Base-by-base conservation (phyloP, 1,139 yeast species). In the Magnusiomyces sp. region DNA sequence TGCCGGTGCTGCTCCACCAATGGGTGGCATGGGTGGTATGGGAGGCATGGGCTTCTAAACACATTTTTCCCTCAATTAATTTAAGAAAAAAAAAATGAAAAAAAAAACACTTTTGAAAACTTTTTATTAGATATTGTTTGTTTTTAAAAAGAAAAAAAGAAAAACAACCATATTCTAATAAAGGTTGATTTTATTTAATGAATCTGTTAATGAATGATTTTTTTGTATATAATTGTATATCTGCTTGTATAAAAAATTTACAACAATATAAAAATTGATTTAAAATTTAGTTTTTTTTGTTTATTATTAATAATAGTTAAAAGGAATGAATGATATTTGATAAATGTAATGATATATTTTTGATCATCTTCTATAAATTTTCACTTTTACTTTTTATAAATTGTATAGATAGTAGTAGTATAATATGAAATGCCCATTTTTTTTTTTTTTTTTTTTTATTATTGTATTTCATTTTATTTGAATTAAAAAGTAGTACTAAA, bases 1-100 rank as follows among this genome's bases (percentile, higher is more conserved):
- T 58, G 80, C 89, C 57, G 76, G 86, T 53, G 79, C 89, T 57
- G 76, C 86, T 53, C 77, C 81, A 59, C 79, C 79, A 57, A 76
- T 76, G 80, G 76, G 76, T 53, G 83, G 84, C 55, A 77, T 78
- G 82, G 78, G 81, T 53, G 73, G 73, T 52, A 67, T 67, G 72
- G 72, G 72, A 49, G 73, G 72, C 53, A 63, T 64, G 68, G 68
- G 68, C 44, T 58, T 56, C 58, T 57, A 42, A 43, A 43, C 27
- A 20, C n/a, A n/a, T 38, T 13, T 32, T n/a, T n/a, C n/a, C 29
- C 29, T 23, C 29, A 23, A 23, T 5, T 5, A 23, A 7, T 23
- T 23, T 23, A 17, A 37, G n/a, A 11, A n/a, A 37, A 20, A 37
- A n/a, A 37, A 37, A 17, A 37, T 16, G 19, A 10, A 11, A 9